Percentiles rank a stretch among this genome's conserved stretches.
These are phyloP conservation scores for Monosporascus sp. DNA, from an alignment of 2,329 filamentous ascomycete genomes.

Conservation along the genomic window DNA sequence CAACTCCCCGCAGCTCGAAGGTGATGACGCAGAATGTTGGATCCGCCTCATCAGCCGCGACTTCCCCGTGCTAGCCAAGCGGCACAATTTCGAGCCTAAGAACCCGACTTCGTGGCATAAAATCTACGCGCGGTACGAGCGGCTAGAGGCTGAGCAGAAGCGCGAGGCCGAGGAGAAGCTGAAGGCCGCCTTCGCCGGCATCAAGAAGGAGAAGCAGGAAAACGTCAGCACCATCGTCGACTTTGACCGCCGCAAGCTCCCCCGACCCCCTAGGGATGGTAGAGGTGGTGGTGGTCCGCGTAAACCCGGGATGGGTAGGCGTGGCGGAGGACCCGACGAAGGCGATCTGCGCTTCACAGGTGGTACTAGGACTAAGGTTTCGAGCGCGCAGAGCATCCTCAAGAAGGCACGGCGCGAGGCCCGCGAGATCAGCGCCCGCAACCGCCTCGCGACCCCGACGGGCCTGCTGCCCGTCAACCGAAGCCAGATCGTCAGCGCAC, in stretches of 20 bases:
- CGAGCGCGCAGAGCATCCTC: slow-evolving; percentile 48
- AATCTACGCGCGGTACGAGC: slow-evolving; percentile 66
- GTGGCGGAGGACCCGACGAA: slow-evolving; percentile 19
- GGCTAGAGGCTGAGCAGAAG: slow-evolving; percentile 52
- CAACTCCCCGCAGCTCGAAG: slow-evolving; percentile 70
- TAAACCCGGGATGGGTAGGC: slow-evolving; percentile 4
- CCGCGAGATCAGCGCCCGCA: slow-evolving; percentile 45
- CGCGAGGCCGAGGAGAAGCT: slow-evolving; percentile 54
- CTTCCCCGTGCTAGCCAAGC: slow-evolving; percentile 59
- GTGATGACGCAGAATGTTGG: slow-evolving; percentile 71
- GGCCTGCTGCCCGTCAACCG: slow-evolving; percentile 27
- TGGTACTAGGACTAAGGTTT: slow-evolving; percentile 48
- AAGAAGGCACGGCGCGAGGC: slow-evolving; percentile 53
- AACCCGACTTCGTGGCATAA: slow-evolving; percentile 70
- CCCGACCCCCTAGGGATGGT: slow-evolving; percentile 33
- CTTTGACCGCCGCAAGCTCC: slow-evolving; percentile 39
- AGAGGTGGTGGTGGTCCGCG: slow-evolving; percentile 12
- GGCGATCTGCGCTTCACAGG: slow-evolving; percentile 38
- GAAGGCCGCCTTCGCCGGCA: slow-evolving; percentile 49
- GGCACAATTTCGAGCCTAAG: slow-evolving; percentile 58
- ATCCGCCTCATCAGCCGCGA: slow-evolving; percentile 70
- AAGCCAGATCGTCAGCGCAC: slow-evolving; percentile 43
- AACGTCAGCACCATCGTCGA: slow-evolving; percentile 52
- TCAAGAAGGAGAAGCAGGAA: slow-evolving; percentile 52
- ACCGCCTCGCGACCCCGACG: slow-evolving; percentile 38